phyloP scores from a whole-genome alignment of 1,284 basidiomycete species.

The Agroathelia rolfsii region DNA sequence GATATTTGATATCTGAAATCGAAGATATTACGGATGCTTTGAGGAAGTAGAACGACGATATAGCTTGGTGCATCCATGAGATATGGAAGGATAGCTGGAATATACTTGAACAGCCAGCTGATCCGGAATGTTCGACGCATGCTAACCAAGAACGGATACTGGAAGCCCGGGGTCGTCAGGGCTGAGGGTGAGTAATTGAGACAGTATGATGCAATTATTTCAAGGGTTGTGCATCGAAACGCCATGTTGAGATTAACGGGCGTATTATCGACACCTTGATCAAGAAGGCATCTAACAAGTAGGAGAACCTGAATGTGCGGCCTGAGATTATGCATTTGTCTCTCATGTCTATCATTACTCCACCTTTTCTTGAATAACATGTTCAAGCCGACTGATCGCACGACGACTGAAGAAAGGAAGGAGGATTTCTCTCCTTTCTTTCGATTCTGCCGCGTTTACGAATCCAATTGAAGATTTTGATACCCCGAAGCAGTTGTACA shows the following conservation, averaged over 20 bases:
- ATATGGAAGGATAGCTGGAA: constrained; percentile 11
- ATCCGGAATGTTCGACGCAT: constrained; percentile 13
- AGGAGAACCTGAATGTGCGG: constrained; percentile 11
- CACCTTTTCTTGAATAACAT: constrained; percentile 16
- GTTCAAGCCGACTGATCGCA: constrained; percentile 20
- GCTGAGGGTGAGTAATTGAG: constrained; percentile 16
- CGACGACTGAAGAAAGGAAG: constrained; percentile 22
- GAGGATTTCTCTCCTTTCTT: constrained; percentile 19
- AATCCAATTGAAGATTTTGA: constrained; percentile 17
- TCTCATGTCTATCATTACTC: constrained; percentile 9
- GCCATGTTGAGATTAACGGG: constrained; percentile 13
- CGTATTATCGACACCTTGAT: constrained; percentile 1
- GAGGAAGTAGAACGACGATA: constrained; percentile 10
- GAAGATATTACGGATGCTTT: constrained; percentile 5
- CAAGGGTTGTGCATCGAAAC: constrained; percentile 14
- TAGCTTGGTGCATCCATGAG: constrained; percentile 11
- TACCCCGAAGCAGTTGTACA: constrained; percentile 19
- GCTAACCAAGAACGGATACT: constrained; percentile 16
- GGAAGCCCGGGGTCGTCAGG: constrained; percentile 16
- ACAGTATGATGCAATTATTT: constrained; percentile 21
- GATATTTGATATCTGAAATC: constrained; percentile 3
- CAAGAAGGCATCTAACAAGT: too few species aligned
- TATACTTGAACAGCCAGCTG: constrained; percentile 18
- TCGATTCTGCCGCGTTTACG: constrained; percentile 17
- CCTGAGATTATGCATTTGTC: constrained; percentile 15